Base-by-base conservation (phyloP, 2,329 filamentous ascomycete genomes). In the Pseudogymnoascus sp. region DNA sequence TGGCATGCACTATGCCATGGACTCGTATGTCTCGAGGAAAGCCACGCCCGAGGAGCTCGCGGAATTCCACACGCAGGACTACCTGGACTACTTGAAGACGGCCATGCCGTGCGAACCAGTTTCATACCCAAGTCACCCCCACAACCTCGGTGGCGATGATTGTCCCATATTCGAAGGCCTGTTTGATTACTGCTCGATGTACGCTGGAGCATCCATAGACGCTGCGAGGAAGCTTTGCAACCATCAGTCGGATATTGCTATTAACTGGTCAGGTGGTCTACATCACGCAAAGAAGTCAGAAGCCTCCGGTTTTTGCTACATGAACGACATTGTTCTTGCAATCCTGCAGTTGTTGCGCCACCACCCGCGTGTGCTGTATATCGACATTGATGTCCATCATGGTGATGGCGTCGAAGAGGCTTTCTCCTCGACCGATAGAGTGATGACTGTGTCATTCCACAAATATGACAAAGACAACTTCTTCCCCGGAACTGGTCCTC, bases 161-260 rank as follows among this genome's bases (percentile, higher is more conserved):
- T 99, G 94, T 71, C 94, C 94, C 16, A 86, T 99, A 60, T 99
- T 99, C 70, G 92, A 97, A 71, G 94, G 94, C 1, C 82, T 99
- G 33, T 97, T 90, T 78, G 88, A 95, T 71, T 99, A 97, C 76
- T 95, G 93, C 71, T 93, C 92, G 54, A 86, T 97, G 69, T 97
- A 96, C 68, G 89, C 91, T 1, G 94, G 94, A 38, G 90, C 89
- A 43, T 95, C 91, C 2, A 82, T 97, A 60, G 92, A 96, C 71
- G 94, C 93, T 14, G 92, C 94, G 12, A 86, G 90, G 63, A 96
- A 96, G 72, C 85, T 99, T 37, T 89, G 87, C 71, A 88, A 90
- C 69, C 82, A 86, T 57, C 89, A 96, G 75, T 91, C 92, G 30
- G 90, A 97, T 71, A 97, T 99, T 71, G 94, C 94, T 61, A 92